A percentile compares a stretch with the other conserved stretches of the same genome.
phyloP scores from a whole-genome alignment of 1,284 basidiomycete species.

The Papiliotrema nemorosa region DNA sequence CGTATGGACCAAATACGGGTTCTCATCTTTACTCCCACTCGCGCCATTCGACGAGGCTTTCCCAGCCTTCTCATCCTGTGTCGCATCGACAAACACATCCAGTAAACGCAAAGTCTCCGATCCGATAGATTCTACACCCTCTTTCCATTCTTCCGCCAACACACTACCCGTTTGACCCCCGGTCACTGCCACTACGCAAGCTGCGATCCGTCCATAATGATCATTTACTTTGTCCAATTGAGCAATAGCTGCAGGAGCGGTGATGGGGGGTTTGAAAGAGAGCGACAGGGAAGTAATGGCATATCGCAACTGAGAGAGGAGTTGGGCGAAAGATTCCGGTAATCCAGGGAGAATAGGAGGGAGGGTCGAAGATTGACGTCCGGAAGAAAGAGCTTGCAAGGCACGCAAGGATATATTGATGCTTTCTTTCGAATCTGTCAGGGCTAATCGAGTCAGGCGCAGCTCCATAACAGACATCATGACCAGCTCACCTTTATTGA shows the following conservation, averaged over 20 bases:
- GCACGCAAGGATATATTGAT: conserved; percentile 1
- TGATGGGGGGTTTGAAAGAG: conserved; percentile 43
- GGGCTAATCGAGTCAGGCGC: not conserved
- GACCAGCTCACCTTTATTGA: not conserved
- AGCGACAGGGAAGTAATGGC: conserved; percentile 33
- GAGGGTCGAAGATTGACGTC: not conserved
- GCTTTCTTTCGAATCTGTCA: not conserved
- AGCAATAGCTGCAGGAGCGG: conserved; percentile 24
- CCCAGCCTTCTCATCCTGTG: not conserved
- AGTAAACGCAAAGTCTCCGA: conserved; percentile 23
- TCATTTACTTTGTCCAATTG: conserved; percentile 36
- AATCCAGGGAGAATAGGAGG: conserved; percentile 25
- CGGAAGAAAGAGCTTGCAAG: not conserved
- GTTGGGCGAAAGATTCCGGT: conserved; percentile 18
- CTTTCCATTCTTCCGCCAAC: conserved; percentile 33
- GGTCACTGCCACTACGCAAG: conserved; percentile 27
- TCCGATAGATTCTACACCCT: conserved; percentile 23
- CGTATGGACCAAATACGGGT: conserved; percentile 37
- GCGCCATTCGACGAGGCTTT: not conserved
- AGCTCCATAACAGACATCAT: not conserved
- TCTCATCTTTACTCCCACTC: conserved; percentile 7
- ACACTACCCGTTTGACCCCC: conserved; percentile 3
- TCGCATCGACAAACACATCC: conserved; percentile 17
- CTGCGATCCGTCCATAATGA: conserved; percentile 25
- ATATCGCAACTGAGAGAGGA: conserved; percentile 24